Evolutionary conservation across 1,284 basidiomycete genomes (phyloP), one percentile per base, ranked within the genome.

Genomic region (Meira miltonrushii): DNA sequence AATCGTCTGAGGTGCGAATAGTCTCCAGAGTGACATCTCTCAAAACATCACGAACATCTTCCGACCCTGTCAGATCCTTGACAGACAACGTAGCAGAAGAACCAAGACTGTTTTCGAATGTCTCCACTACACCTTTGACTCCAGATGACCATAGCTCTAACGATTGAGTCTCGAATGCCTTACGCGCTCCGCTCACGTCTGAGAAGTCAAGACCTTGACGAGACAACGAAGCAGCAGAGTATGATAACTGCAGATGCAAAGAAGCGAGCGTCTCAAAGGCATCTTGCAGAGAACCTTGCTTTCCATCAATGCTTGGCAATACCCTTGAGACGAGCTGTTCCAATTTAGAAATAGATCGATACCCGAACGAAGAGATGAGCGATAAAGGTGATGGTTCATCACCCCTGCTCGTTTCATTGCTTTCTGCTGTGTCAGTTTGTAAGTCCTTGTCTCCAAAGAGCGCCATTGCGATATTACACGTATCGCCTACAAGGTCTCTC

Each of bases 191-290:
- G 9, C n/a, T 39, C 2, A 41, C 12, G 23, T 12, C 17, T n/a
- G 50, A 53, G 7, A 53, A 23, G 28, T 53, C 50, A 25, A 53
- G 50, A 12, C 50, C 50, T 13, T 39, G 50, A 4, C 50, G 17
- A 2, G 50, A 39, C 2, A 53, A 15, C 12, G 50, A 53, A 41
- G 39, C 50, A 37, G 50, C 37, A 13, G 50, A 15, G 25, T 37
- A 53, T n/a, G 50, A 53, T 13, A 53, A 13, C 15, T 53, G 50
- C 12, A 33, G 4, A 23, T 53, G 17, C 5, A 53, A 17, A 19
- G 17, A n/a, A 17, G 50, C 23, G 7, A 53, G 23, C 15, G 37
- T 53, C 25, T 39, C 37, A 13, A 53, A 13, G 5, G n/a, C 23
- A 17, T 53, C 23, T 39, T 53, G n/a, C 17, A 41, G 38, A 3